These are phyloP conservation scores for Phlebiopsis flavidoalba DNA, from an alignment of 768 basidiomycete genomes.

Conservation along the genomic window DNA sequence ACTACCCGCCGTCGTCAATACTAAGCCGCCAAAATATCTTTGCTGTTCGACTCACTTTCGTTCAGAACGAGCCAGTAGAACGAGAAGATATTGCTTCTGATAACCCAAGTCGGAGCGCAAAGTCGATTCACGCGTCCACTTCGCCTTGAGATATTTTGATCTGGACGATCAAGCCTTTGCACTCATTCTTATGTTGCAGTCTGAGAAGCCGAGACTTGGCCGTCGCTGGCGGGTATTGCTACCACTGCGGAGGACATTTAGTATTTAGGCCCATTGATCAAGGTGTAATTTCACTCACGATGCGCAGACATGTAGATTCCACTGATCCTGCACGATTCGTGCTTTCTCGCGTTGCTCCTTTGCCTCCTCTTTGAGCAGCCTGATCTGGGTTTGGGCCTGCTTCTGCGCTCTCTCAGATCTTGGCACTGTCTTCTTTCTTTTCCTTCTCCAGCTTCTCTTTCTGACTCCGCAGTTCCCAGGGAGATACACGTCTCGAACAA, in stretches of 20 bases:
- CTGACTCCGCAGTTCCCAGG: constrained; percentile 58
- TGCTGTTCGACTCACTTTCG: constrained; percentile 45
- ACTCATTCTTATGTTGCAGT: constrained; percentile 75
- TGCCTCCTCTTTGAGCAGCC: constrained; percentile 61
- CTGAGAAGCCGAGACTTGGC: constrained; percentile 50
- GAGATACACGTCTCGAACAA: constrained; percentile 75
- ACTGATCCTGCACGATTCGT: constrained; percentile 38
- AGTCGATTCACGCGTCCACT: constrained; percentile 78
- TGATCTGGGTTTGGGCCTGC: constrained; percentile 61
- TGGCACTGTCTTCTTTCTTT: constrained; percentile 43
- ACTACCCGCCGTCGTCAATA: constrained; percentile 28
- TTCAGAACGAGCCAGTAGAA: constrained; percentile 66
- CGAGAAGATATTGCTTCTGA: constrained; percentile 85
- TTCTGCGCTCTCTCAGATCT: constrained; percentile 60
- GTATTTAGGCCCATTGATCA: not conserved
- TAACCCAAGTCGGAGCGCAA: constrained; percentile 73
- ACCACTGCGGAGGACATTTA: not conserved
- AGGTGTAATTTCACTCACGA: constrained; percentile 36
- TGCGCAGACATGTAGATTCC: constrained; percentile 54
- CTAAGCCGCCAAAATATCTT: not conserved
- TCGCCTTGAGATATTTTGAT: constrained; percentile 90
- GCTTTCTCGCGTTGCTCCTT: constrained; percentile 49
- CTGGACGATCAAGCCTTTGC: constrained; percentile 87
- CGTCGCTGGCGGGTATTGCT: constrained; percentile 41
- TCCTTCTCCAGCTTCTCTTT: constrained; percentile 49